Evolutionary conservation across 441 rosid species (phyloP).

Genomic region (Eutrema salsugineum): DNA sequence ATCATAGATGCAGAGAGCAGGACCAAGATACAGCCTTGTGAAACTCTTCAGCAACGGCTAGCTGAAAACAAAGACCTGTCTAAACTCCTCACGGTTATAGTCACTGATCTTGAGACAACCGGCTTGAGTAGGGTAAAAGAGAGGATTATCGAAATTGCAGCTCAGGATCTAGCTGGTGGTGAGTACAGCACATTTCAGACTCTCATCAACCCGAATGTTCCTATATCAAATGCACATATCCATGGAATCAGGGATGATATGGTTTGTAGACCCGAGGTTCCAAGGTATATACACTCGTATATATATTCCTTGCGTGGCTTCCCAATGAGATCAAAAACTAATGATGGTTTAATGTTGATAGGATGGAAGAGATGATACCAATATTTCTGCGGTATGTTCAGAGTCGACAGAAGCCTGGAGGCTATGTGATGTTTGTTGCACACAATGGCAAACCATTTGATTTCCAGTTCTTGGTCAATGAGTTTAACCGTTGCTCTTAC

Average conservation of each 20-base stretch:
- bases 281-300: slow-evolving; percentile 67
- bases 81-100: slow-evolving; percentile 53
- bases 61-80: slow-evolving; percentile 51
- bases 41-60: slow-evolving; percentile 46
- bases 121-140: slow-evolving; percentile 55
- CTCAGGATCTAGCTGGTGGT: slow-evolving; percentile 84
- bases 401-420: slow-evolving; percentile 80
- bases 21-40: slow-evolving; percentile 34
- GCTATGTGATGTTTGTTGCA: slow-evolving; percentile 60
- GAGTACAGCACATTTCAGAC: slow-evolving; percentile 82
- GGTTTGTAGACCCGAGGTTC: slow-evolving; percentile 75
- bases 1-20: slow-evolving; percentile 31
- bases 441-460: slow-evolving; percentile 83
- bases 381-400: slow-evolving; percentile 54
- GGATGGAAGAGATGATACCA: slow-evolving; percentile 87
- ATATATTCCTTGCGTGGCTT: background rate
- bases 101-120: slow-evolving; percentile 77
- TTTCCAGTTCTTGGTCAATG: slow-evolving; percentile 62
- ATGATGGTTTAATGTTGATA: slow-evolving; percentile 22
- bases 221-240: slow-evolving; percentile 48
- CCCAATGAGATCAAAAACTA: background rate
- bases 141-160: slow-evolving; percentile 73
- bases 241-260: slow-evolving; percentile 67
- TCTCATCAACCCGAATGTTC: slow-evolving; percentile 64
- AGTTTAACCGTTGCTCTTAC: slow-evolving; percentile 64